phyloP scores from a whole-genome alignment of 2,329 filamentous ascomycete species.

The Fonsecaea multimorphosa region DNA sequence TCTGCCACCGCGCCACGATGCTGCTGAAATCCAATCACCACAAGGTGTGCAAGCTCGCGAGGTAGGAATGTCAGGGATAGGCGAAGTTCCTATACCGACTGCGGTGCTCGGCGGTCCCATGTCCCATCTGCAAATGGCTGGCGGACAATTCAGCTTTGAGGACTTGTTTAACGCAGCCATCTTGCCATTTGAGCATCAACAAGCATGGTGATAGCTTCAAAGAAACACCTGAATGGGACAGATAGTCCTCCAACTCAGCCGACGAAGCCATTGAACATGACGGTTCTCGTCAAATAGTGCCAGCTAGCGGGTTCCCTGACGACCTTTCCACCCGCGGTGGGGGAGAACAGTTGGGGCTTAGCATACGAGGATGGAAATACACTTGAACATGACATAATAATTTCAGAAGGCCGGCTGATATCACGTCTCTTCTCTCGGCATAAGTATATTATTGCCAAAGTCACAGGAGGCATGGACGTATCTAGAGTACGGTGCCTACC shows the following conservation, averaged over 20 bases:
- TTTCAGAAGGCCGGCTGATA: neutral
- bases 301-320: neutral
- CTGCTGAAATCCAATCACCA: neutral
- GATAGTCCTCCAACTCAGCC: neutral
- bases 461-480: neutral
- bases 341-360: no score
- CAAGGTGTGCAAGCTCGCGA: neutral
- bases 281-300: neutral
- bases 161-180: neutral
- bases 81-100: neutral
- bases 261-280: no score
- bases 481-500: neutral
- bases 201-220: neutral
- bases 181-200: neutral
- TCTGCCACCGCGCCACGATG: neutral
- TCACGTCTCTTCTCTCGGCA: neutral
- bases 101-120: neutral
- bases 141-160: neutral
- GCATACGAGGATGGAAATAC: neutral
- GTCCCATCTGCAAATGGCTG: neutral
- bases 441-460: neutral
- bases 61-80: neutral
- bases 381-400: neutral
- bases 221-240: neutral
- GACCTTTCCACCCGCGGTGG: neutral